These are phyloP conservation scores for Strobilomyces dryophilus DNA, from an alignment of 768 basidiomycete species.

Conservation along the genomic window DNA sequence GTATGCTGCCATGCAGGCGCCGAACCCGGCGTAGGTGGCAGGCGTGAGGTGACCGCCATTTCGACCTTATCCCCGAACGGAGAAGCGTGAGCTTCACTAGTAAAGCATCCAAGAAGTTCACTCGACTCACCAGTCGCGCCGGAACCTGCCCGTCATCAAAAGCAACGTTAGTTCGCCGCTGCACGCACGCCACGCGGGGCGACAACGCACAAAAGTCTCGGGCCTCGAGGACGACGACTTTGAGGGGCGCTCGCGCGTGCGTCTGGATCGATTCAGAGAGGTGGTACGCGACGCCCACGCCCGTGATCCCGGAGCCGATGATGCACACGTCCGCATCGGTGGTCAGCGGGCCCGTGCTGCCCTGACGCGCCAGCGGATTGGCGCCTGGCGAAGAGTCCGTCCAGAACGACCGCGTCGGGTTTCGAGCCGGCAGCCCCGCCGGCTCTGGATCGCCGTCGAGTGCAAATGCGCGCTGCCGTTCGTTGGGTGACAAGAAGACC, in stretches of 20 bases:
- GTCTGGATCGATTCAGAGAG: slow-evolving; percentile 38
- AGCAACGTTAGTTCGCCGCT: background rate
- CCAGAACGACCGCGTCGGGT: slow-evolving; percentile 77
- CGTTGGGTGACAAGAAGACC: background rate
- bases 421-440: slow-evolving; percentile 47
- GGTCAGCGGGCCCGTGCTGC: slow-evolving; percentile 59
- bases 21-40: slow-evolving; percentile 44
- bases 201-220: slow-evolving; percentile 75
- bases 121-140: slow-evolving; percentile 64
- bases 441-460: slow-evolving; percentile 6
- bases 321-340: slow-evolving; percentile 67
- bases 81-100: too few relatives aligned
- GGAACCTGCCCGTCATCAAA: slow-evolving; percentile 42
- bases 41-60: slow-evolving; percentile 78
- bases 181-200: background rate
- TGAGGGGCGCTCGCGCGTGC: slow-evolving; percentile 29
- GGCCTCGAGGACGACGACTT: slow-evolving; percentile 72
- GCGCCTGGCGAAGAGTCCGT: slow-evolving; percentile 47
- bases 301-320: slow-evolving; percentile 79
- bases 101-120: too few relatives aligned
- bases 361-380: slow-evolving; percentile 64
- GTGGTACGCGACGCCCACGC: slow-evolving; percentile 72
- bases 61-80: slow-evolving; percentile 55
- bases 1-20: slow-evolving; percentile 32
- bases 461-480: slow-evolving; percentile 2